Evolutionary conservation across 768 basidiomycete species (phyloP).

Genomic region (Pulveroboletus sp.): DNA sequence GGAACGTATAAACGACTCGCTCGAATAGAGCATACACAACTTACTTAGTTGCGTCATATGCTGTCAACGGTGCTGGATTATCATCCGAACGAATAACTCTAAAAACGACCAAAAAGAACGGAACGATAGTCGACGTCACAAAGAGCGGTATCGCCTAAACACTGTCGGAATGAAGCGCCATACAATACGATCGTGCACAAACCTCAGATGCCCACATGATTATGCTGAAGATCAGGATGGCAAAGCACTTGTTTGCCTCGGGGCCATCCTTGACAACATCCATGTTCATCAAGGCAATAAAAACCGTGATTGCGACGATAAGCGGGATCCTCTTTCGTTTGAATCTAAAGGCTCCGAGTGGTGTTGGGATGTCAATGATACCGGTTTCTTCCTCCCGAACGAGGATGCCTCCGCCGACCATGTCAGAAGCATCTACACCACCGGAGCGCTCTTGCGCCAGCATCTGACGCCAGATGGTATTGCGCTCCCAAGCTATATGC

Average conservation of each 20-base stretch:
- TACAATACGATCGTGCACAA: not conserved
- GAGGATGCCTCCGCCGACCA: constrained; percentile 43
- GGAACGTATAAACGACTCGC: not conserved
- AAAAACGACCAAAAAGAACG: constrained; percentile 81
- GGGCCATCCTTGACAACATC: constrained; percentile 49
- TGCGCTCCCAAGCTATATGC: constrained; percentile 94
- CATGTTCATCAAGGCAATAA: constrained; percentile 59
- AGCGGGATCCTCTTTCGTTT: constrained; percentile 61
- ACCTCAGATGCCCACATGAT: constrained; percentile 97
- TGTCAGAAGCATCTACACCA: constrained; percentile 29
- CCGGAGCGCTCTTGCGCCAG: constrained; percentile 78
- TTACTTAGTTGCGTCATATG: constrained; percentile 78
- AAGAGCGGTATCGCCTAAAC: constrained; percentile 90
- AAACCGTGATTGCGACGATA: constrained; percentile 51
- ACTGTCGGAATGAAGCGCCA: not conserved
- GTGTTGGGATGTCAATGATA: constrained; percentile 50
- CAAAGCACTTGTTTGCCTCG: constrained; percentile 87
- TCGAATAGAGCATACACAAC: constrained; percentile 17
- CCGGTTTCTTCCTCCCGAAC: constrained; percentile 39
- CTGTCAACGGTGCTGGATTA: constrained; percentile 46
- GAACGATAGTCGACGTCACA: constrained; percentile 90
- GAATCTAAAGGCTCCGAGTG: constrained; percentile 61
- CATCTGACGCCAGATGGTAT: constrained; percentile 98
- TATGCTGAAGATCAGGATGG: constrained; percentile 84
- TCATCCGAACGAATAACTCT: constrained; percentile 64